Conservation (phyloP, 164 flowering plant genomes). For the Nelumbo lutea region DNA sequence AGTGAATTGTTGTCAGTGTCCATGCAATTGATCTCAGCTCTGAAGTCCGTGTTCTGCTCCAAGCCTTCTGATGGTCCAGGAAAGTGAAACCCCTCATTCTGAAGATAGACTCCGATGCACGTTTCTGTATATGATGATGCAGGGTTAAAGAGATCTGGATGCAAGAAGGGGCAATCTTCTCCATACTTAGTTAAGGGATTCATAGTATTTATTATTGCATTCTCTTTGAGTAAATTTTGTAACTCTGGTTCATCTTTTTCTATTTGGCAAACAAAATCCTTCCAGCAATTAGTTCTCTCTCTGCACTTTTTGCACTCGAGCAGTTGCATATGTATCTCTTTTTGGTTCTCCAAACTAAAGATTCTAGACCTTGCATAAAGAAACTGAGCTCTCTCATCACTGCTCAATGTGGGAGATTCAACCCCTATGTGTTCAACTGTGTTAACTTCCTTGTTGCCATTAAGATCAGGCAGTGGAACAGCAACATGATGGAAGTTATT, state of each 20-base stretch:
- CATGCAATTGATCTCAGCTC: slow-evolving; percentile 14
- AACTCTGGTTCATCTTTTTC: slow-evolving; percentile 9
- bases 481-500: slow-evolving; percentile 7
- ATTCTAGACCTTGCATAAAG: slow-evolving; percentile 19
- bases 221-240: slow-evolving; percentile 12
- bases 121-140: slow-evolving; percentile 11
- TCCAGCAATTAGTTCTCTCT: slow-evolving; percentile 21
- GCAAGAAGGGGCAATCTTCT: slow-evolving; percentile 15
- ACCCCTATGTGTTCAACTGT: slow-evolving; percentile 17
- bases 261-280: slow-evolving; percentile 15
- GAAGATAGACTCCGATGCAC: slow-evolving; percentile 14
- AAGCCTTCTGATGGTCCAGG: slow-evolving; percentile 21
- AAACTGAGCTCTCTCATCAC: slow-evolving; percentile 22
- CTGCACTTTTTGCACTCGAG: slow-evolving; percentile 11
- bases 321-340: slow-evolving; percentile 20
- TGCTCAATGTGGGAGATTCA: slow-evolving; percentile 12
- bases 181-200: slow-evolving; percentile 17
- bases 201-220: slow-evolving; percentile 13
- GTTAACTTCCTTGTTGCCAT: slow-evolving; percentile 21
- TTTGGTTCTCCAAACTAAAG: slow-evolving; percentile 15
- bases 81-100: slow-evolving; percentile 15
- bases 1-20: slow-evolving; percentile 23
- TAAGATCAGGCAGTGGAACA: slow-evolving; percentile 17
- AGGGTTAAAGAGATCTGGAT: slow-evolving; percentile 17
- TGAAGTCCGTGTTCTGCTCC: slow-evolving; percentile 21